Evolutionary conservation across 352 stramenopile species (phyloP), one percentile per base, ranked within the genome.

Genomic region (Phytophthora pseudosyringae): DNA sequence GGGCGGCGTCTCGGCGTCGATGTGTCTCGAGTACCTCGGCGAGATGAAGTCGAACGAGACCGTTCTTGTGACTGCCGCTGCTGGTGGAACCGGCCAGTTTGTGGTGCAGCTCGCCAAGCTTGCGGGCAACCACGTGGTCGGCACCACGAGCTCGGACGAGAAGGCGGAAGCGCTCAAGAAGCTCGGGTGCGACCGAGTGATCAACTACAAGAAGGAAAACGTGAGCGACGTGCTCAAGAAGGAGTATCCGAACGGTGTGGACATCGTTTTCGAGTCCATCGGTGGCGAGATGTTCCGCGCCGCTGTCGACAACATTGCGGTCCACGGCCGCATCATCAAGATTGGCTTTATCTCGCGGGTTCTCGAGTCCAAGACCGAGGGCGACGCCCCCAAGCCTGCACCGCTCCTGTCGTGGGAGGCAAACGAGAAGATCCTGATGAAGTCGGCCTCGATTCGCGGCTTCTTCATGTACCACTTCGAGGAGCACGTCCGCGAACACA

Each of bases 21-120:
- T 83, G 2, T 70, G 77, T 1, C 74, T 76, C 11, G 64, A 73
- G 28, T 59, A 73, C 18, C 64, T 70, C 5, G 70, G 63, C 3
- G 40, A 75, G 39, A 64, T 82, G 51, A 72, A 80, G 48, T 49
- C 51, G 18, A 67, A 64, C 39, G 62, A 76, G 32, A 72, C 59
- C 1, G 50, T 82, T 39, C 49, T 80, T 9, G 59, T 80, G 48
- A 75, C 64, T 3, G 74, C 63, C 21, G 71, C 67, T 8, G 60
- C 70, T 31, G 81, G 89, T 29, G 87, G 84, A 44, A 94, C 85
- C 13, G 89, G 89, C 2, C 64, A 93, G 35, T 89, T 92, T 36
- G 89, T 83, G 35, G 71, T 95, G 40, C 89, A 96, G 59, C 69
- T 97, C 26, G 88, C 80, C 26, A 83, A 85, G 32, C 78, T 76